A percentile compares a stretch with the other conserved stretches of the same genome.
Conservation (phyloP, 495 filamentous ascomycete species). For the Immersiella caudata region DNA sequence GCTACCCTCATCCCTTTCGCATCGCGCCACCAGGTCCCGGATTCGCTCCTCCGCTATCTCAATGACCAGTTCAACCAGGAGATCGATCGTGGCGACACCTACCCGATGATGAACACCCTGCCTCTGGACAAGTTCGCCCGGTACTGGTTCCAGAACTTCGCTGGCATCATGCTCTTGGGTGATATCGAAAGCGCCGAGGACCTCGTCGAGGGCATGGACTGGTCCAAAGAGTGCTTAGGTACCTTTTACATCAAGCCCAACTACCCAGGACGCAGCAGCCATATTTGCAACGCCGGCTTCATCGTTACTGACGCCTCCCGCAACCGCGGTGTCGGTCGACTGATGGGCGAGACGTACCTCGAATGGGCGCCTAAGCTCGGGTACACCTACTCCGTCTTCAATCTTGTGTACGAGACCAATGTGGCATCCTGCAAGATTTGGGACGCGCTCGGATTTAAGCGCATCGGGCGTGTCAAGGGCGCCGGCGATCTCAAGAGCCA, state of each 20-base stretch:
- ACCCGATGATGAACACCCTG: constrained; percentile 86
- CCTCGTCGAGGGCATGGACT: constrained; percentile 71
- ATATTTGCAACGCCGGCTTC: constrained; percentile 96
- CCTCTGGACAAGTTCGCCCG: constrained; percentile 72
- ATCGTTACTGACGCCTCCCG: constrained; percentile 88
- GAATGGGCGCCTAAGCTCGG: constrained; percentile 95
- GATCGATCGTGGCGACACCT: constrained; percentile 95
- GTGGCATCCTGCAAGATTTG: constrained; percentile 92
- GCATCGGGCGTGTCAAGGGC: constrained; percentile 88
- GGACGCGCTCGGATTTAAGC: constrained; percentile 97
- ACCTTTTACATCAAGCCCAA: constrained; percentile 98
- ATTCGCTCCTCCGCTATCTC: constrained; percentile 76
- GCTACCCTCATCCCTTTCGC: constrained; percentile 90
- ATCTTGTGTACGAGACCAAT: constrained; percentile 97
- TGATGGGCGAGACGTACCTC: constrained; percentile 93
- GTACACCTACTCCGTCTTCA: constrained; percentile 96
- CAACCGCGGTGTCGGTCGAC: constrained; percentile 84
- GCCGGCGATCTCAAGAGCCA: constrained; percentile 82
- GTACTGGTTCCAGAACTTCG: constrained; percentile 97
- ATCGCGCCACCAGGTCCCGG: constrained; percentile 71
- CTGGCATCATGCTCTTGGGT: constrained; percentile 89
- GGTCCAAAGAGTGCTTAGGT: constrained; percentile 83
- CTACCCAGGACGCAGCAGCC: constrained; percentile 93
- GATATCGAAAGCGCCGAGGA: constrained; percentile 63
- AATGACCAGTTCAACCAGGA: constrained; percentile 88